Percentiles rank a stretch among this genome's conserved stretches.
Conservation (phyloP, 2,329 filamentous ascomycete genomes). For the Cytospora piceicola region DNA sequence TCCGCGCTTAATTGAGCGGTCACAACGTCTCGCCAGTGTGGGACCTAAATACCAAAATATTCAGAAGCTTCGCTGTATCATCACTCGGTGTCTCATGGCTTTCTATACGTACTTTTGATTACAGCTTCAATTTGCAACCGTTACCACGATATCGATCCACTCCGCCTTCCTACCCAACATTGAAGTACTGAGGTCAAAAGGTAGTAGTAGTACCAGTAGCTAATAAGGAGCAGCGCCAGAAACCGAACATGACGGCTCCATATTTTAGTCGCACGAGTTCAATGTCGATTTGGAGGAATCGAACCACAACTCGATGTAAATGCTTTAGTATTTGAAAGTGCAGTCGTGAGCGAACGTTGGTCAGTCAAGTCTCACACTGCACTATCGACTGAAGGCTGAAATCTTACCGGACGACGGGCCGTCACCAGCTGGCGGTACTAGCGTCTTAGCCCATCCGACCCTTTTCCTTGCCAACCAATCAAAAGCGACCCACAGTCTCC, state of each 20-base stretch:
- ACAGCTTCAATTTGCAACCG: too few species aligned
- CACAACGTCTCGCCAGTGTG: background rate
- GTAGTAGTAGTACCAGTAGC: too few species aligned
- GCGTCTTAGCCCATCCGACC: background rate
- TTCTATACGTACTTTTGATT: too few species aligned
- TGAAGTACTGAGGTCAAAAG: too few species aligned
- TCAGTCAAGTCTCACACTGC: too few species aligned
- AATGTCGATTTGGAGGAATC: too few species aligned
- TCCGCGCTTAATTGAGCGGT: background rate
- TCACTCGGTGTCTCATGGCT: too few species aligned
- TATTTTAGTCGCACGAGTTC: background rate
- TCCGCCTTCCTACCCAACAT: too few species aligned
- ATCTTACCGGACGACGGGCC: background rate
- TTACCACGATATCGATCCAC: too few species aligned
- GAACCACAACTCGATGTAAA: too few species aligned
- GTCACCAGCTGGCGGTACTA: slow-evolving; percentile 13
- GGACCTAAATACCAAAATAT: background rate
- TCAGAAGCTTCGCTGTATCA: background rate
- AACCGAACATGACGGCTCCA: background rate
- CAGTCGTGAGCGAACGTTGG: too few species aligned
- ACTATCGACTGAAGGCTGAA: background rate
- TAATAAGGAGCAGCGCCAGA: background rate
- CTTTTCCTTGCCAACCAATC: slow-evolving; percentile 25
- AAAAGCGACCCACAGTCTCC: slow-evolving; percentile 25
- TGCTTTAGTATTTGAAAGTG: too few species aligned